Percentiles rank a stretch among this genome's conserved stretches.
Evolutionary conservation across 768 basidiomycete species (phyloP).

Genomic region (Amanita polypyramis): DNA sequence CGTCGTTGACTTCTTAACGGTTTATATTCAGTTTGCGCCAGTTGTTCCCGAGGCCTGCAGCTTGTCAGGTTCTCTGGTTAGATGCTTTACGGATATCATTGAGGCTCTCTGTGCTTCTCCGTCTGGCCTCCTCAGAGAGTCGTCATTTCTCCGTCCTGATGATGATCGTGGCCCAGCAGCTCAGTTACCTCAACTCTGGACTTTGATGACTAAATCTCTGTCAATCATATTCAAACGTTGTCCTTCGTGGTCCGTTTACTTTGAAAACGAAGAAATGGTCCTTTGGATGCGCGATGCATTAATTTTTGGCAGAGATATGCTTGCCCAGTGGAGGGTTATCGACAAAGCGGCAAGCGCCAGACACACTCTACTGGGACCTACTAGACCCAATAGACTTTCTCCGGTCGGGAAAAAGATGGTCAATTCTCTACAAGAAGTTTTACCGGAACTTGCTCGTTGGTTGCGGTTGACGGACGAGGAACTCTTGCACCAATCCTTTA

Average conservation of each 20-base stretch:
- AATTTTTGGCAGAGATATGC: conserved; percentile 82
- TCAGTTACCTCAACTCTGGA: conserved; percentile 68
- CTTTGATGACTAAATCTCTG: conserved; percentile 67
- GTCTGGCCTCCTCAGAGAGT: conserved; percentile 58
- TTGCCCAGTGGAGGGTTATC: conserved; percentile 72
- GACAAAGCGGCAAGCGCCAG: conserved; percentile 50
- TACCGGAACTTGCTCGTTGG: conserved; percentile 79
- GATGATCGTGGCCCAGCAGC: conserved; percentile 37
- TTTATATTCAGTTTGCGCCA: conserved; percentile 53
- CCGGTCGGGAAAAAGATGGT: conserved; percentile 66
- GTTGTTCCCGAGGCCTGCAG: conserved; percentile 77
- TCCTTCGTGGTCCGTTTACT: conserved; percentile 70
- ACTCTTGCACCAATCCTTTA: conserved; percentile 79
- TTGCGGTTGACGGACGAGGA: conserved; percentile 89
- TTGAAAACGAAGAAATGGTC: conserved; percentile 78
- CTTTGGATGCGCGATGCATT: conserved; percentile 98
- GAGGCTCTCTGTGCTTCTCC: conserved; percentile 73
- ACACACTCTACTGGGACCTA: conserved; percentile 13
- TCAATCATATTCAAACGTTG: conserved; percentile 81
- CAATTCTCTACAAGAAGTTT: conserved; percentile 61
- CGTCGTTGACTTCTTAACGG: conserved; percentile 53
- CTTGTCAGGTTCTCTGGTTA: conserved; percentile 82
- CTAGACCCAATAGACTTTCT: conserved; percentile 37
- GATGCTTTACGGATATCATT: conserved; percentile 86
- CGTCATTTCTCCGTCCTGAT: conserved; percentile 35